Evolutionary conservation across 1,284 basidiomycete genomes (phyloP).

Genomic region (Volvariella volvacea): DNA sequence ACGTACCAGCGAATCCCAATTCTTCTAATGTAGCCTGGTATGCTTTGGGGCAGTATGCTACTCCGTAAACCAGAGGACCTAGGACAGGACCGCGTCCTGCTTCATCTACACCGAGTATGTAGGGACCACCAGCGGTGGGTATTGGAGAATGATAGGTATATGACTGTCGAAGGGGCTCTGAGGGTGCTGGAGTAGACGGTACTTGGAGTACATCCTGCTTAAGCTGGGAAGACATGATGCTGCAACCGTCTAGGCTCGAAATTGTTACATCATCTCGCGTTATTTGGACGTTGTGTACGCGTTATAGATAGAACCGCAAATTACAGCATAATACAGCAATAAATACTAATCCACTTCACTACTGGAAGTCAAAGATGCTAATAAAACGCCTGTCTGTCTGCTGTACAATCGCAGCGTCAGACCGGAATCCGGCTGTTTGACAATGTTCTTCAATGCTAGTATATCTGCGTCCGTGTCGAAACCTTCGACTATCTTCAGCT

Average conservation of each 20-base stretch:
- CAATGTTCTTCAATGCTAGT: not conserved
- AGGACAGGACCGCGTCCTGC: constrained; percentile 93
- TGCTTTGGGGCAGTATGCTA: constrained; percentile 84
- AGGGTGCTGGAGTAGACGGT: constrained; percentile 51
- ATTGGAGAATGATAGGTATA: constrained; percentile 80
- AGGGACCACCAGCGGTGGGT: constrained; percentile 60
- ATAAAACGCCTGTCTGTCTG: no score
- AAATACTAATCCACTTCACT: no score
- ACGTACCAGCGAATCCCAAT: constrained; percentile 84
- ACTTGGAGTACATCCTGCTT: constrained; percentile 15
- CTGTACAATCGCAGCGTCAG: no score
- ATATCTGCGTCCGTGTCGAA: not conserved
- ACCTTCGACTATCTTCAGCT: not conserved
- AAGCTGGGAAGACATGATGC: not conserved
- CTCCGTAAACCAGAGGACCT: constrained; percentile 92
- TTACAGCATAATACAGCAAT: no score
- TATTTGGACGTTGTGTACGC: no score
- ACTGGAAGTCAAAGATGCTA: no score
- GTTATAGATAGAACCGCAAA: no score
- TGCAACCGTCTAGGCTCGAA: not conserved
- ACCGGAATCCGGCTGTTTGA: not conserved
- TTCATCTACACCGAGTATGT: constrained; percentile 94
- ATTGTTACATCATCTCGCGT: not conserved
- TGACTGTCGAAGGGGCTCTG: constrained; percentile 56
- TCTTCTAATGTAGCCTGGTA: constrained; percentile 72